phyloP scores from a whole-genome alignment of 257 asterid species.

The Plantago ovata region DNA sequence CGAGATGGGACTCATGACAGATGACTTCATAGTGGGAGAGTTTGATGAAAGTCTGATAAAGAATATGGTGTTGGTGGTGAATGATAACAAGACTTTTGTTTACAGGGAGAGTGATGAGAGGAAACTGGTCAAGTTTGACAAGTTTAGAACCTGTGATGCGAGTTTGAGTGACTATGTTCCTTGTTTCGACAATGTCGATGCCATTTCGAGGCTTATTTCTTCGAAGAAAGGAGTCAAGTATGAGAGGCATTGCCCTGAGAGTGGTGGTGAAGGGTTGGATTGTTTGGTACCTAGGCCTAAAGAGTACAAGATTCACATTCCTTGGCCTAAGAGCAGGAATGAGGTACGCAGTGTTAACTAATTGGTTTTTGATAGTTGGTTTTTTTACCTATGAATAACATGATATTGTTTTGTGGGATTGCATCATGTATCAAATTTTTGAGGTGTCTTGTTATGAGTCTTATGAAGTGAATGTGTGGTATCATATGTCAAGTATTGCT shows the following conservation, averaged over 20 bases:
- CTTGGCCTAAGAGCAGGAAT: constrained; percentile 66
- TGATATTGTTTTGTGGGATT: too few species aligned
- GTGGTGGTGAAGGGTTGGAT: constrained; percentile 36
- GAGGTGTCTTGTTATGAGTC: too few species aligned
- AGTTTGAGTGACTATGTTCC: constrained; percentile 39
- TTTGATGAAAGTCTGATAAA: constrained; percentile 39
- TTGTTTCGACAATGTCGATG: constrained; percentile 42
- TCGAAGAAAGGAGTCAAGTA: constrained; percentile 18
- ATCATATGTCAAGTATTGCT: too few species aligned
- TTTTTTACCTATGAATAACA: too few species aligned
- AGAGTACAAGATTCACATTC: constrained; percentile 49
- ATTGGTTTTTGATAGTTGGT: too few species aligned
- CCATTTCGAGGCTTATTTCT: constrained; percentile 24
- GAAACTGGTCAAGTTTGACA: constrained; percentile 33
- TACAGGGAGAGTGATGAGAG: constrained; percentile 20
- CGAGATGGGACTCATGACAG: constrained; percentile 56
- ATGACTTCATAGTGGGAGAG: constrained; percentile 49
- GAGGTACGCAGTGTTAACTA: constrained; percentile 35
- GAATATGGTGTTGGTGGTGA: constrained; percentile 37
- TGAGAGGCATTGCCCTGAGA: constrained; percentile 42
- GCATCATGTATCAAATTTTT: too few species aligned
- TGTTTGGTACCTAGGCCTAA: constrained; percentile 59
- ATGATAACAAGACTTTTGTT: constrained; percentile 18
- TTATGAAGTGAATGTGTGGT: too few species aligned
- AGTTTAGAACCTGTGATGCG: constrained; percentile 43